Base-by-base conservation (phyloP, 306 rosid species). In the Medicago lupulina region DNA sequence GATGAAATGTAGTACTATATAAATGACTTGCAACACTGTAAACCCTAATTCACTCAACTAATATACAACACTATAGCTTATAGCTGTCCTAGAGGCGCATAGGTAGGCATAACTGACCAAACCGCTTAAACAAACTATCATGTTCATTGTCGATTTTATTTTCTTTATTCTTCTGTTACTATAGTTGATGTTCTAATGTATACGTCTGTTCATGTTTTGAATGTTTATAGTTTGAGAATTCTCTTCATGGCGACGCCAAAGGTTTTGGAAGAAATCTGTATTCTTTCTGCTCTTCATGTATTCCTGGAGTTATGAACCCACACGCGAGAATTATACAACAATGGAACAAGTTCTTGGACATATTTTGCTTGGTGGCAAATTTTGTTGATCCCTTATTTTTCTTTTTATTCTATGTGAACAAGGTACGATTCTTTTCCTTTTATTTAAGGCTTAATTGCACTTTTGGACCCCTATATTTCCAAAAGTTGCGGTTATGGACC, bases 281-380 rank as follows among this genome's bases (percentile, higher is more conserved):
- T 73, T 81, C 93, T 57, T 89, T 75, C 66, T 80, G 82, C 80
- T 57, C 64, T 82, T 77, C 85, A 44, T 76, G 53, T 80, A 75
- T 89, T 81, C 92, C 91, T 44, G 92, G 93, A 76, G 89, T 91
- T 58, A 89, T 91, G 86, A 91, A 91, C 68, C 98, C 97, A 76
- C 98, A 89, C 76, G 4, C 86, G 57, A 89, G 77, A 85, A 59
- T 86, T 38, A 82, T 91, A 57, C 98, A 87, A 65, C 86, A 31
- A 14, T 93, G 97, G 98, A 91, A 80, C 86, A 75, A 86, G 68
- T 82, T 86, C 65, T 89, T 93, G 59, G 93, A 81, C 79, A 88
- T 89, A 59, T 74, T 85, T 76, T 87, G 93, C 88, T 47, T 91
- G 58, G 43, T 81, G 39, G 87, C 93, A 68, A 80, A 85, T 74